Conservation (phyloP, 495 filamentous ascomycete genomes). For the Evansstolkia leycettana region DNA sequence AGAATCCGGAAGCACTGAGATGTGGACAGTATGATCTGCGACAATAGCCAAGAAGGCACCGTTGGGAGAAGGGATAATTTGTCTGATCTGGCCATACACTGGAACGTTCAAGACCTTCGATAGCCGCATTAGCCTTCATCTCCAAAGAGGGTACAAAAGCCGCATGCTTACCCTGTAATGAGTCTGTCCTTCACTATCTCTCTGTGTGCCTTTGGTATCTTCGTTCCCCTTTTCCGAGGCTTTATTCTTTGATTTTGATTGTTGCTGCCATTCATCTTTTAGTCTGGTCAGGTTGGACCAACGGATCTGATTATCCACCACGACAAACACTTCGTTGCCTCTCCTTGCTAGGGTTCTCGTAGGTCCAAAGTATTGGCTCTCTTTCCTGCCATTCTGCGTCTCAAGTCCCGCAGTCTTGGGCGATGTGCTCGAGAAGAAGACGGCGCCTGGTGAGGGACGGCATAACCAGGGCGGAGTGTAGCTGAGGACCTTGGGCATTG, state of each 20-base stretch:
- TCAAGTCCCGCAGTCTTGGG: slow-evolving; percentile 20
- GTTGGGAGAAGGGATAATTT: slow-evolving; percentile 70
- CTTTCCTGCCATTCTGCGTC: slow-evolving; percentile 22
- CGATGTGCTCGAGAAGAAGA: slow-evolving; percentile 46
- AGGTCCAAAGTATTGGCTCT: slow-evolving; percentile 37
- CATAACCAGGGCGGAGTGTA: slow-evolving; percentile 78
- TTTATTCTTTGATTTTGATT: slow-evolving; percentile 23
- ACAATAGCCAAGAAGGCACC: slow-evolving; percentile 69
- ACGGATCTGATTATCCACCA: slow-evolving; percentile 72
- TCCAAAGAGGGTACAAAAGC: slow-evolving; percentile 2
- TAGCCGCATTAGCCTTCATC: slow-evolving; percentile 6
- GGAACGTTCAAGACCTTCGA: slow-evolving; percentile 55
- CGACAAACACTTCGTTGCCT: slow-evolving; percentile 71
- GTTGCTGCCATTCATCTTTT: slow-evolving; percentile 57
- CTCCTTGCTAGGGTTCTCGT: slow-evolving; percentile 58
- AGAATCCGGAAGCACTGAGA: slow-evolving; percentile 65
- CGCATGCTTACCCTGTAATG: slow-evolving; percentile 9
- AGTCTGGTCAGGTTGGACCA: slow-evolving; percentile 70
- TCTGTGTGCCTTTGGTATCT: slow-evolving; percentile 6
- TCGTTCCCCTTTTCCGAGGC: slow-evolving; percentile 8
- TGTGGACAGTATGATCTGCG: slow-evolving; percentile 72
- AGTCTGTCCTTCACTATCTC: slow-evolving; percentile 29
- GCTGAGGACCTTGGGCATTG: slow-evolving; percentile 69
- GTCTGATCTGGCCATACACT: slow-evolving; percentile 62
- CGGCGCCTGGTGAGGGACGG: slow-evolving; percentile 57